Evolutionary conservation across 2,329 filamentous ascomycete species (phyloP), one percentile per base, ranked within the genome.

Genomic region (Elsinoe arachidis): DNA sequence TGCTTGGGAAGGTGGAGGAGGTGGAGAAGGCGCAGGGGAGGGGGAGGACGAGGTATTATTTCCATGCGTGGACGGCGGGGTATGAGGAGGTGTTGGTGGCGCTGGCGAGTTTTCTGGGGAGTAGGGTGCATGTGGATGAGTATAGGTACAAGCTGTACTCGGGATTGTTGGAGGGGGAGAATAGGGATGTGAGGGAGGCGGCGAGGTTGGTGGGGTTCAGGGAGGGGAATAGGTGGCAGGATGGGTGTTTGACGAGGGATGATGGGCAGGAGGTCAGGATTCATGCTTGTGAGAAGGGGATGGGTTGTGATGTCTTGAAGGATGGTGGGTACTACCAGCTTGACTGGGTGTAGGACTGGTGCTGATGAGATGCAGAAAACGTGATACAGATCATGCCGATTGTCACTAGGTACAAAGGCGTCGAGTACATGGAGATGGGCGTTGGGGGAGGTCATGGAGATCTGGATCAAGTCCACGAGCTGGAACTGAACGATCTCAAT

Each of bases 11-110:
- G 62, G 78, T 96, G 0, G 23, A 46, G 26, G 19, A 35, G 39
- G 19, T 34, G 3, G 86, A 90, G 63, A 78, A 96, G 0, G 21
- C 14, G 10, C 14, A 26, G 23, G 33, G 17, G 6, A 34, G 47
- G 14, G 34, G 35, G 7, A 41, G 15, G 5, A 69, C 73, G 0
- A 67, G 73, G 21, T 95, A 92, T 68, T 87, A 95, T 68, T 79
- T 97, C 46, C 82, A 90, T 58, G 82, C 90, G 0, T 96, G 91
- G 90, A 96, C 92, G 0, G 93, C 93, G 67, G 88, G 88, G 0
- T 96, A 96, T 61, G 91, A 97, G 68, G 87, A 95, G 55, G 90
- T 96, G 0, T 96, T 90, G 90, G 76, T 90, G 59, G 86, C 89
- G 0, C 72, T 97, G 0, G 85, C 90, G 0, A 80, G 84, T 19